Conservation (phyloP, 257 asterid species). For the Nemophila menziesii region DNA sequence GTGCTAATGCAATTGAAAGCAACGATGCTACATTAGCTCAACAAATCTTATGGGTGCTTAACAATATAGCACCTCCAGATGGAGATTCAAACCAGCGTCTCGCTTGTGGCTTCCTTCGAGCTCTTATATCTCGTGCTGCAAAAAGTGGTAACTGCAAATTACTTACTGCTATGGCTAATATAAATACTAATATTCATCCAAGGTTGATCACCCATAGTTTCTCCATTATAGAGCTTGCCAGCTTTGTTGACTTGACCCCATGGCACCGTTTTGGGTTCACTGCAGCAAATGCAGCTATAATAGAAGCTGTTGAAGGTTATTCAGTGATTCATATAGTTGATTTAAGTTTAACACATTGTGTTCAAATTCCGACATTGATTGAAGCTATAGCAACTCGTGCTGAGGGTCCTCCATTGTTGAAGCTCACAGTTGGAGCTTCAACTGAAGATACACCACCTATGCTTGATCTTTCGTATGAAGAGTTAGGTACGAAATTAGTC, state of each 20-base stretch:
- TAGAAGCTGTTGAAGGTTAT: constrained; percentile 64
- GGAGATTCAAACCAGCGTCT: constrained; percentile 94
- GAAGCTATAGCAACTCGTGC: constrained; percentile 51
- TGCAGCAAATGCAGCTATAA: constrained; percentile 69
- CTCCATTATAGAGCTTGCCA: constrained; percentile 71
- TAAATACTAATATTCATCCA: constrained; percentile 23
- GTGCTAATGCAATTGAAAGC: constrained; percentile 77
- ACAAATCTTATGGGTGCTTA: constrained; percentile 90
- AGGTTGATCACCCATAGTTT: constrained; percentile 40
- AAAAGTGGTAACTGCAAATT: constrained; percentile 49
- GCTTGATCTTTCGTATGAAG: constrained; percentile 73
- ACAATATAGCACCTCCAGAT: constrained; percentile 89
- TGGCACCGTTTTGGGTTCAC: constrained; percentile 95
- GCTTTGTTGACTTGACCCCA: constrained; percentile 87
- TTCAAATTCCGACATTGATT: constrained; percentile 89
- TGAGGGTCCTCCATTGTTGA: constrained; percentile 51
- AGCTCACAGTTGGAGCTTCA: constrained; percentile 61
- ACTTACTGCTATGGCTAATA: constrained; percentile 41
- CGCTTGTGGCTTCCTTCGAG: constrained; percentile 78
- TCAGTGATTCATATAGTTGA: constrained; percentile 65
- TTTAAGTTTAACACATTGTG: constrained; percentile 77
- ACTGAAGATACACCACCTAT: constrained; percentile 63
- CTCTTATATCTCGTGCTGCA: constrained; percentile 74
- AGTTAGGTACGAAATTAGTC: constrained; percentile 51
- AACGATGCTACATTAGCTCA: constrained; percentile 88